Conservation (phyloP, 768 basidiomycete species). For the Phlebiopsis flavidoalba region DNA sequence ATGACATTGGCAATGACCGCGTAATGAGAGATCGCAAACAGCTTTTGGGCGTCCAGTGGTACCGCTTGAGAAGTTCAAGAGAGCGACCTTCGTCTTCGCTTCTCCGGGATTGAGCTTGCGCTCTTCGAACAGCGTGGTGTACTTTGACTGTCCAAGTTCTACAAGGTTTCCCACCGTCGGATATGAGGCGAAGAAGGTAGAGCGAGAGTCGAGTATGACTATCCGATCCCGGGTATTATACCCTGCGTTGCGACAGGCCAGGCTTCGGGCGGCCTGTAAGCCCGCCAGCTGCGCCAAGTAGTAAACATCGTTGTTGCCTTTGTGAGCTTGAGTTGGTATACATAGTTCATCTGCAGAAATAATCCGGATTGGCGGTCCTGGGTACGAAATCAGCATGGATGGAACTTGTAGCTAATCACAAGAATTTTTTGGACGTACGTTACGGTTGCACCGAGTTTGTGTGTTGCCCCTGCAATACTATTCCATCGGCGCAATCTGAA, state of each 20-base stretch:
- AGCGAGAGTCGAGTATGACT: conserved; percentile 18
- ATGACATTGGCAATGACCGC: conserved; percentile 29
- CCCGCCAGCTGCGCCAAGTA: conserved; percentile 19
- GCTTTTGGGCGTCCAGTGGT: conserved; percentile 72
- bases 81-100: conserved; percentile 63
- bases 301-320: conserved; percentile 22
- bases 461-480: conserved; percentile 35
- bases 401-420: not conserved
- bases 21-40: conserved; percentile 36
- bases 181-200: conserved; percentile 13
- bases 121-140: conserved; percentile 39
- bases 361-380: conserved; percentile 27
- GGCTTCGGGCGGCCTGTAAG: conserved; percentile 18
- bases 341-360: conserved; percentile 27
- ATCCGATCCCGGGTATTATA: conserved; percentile 19
- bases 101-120: conserved; percentile 50
- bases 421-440: conserved; percentile 35
- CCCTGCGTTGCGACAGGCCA: conserved; percentile 18
- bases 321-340: conserved; percentile 25
- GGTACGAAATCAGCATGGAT: not conserved
- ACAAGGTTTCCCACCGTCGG: conserved; percentile 44
- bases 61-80: conserved; percentile 70
- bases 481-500: not conserved
- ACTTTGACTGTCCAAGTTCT: conserved; percentile 38
- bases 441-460: conserved; percentile 51